These are phyloP conservation scores for Selenicereus undatus DNA, from an alignment of 148 eudicot genomes.

Conservation along the genomic window DNA sequence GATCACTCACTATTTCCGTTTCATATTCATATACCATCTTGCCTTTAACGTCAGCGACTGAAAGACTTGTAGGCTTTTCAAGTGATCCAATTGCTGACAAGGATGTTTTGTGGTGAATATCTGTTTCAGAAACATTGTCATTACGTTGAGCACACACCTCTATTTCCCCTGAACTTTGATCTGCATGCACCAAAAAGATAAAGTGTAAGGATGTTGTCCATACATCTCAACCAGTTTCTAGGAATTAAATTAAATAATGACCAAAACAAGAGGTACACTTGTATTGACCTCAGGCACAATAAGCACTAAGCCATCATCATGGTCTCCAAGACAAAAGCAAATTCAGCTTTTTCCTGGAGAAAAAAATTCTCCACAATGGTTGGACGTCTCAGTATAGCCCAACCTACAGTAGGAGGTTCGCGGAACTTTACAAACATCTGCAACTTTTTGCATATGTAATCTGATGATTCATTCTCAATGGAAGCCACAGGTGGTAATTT, in stretches of 20 bases:
- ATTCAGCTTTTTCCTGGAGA: not conserved
- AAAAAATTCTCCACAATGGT: not conserved
- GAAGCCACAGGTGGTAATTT: not conserved
- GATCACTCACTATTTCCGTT: slow-evolving; percentile 14
- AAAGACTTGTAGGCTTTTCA: not conserved
- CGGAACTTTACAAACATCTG: no score
- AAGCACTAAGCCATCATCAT: not conserved
- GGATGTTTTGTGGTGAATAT: not conserved
- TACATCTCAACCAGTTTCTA: not conserved
- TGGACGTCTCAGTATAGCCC: not conserved
- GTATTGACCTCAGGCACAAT: not conserved
- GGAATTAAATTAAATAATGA: not conserved
- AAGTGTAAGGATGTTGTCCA: not conserved
- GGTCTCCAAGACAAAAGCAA: not conserved
- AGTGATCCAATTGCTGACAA: not conserved
- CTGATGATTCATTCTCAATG: not conserved
- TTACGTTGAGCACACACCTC: not conserved
- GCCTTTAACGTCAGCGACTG: not conserved
- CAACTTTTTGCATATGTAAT: not conserved
- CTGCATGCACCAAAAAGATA: not conserved
- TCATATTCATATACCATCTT: not conserved
- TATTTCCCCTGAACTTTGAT: slow-evolving; percentile 9
- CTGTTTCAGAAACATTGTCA: not conserved
- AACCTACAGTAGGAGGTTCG: not conserved
- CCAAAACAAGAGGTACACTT: not conserved